Evolutionary conservation across 768 basidiomycete genomes (phyloP).

Genomic region (Russula griseocarnosa): DNA sequence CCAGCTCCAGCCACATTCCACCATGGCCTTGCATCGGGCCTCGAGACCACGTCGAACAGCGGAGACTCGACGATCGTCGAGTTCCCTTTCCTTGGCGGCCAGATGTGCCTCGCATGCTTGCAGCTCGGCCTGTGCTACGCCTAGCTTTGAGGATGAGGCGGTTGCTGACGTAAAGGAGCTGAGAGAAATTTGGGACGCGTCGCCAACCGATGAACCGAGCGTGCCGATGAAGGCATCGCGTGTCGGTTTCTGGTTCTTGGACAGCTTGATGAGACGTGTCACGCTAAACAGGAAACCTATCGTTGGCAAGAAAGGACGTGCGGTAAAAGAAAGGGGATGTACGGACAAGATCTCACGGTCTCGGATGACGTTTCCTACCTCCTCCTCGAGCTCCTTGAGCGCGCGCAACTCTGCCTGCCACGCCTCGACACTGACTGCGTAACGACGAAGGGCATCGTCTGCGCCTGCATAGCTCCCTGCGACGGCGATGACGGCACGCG

Average conservation of each 20-base stretch:
- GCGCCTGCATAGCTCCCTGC: constrained; percentile 56
- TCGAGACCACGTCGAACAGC: constrained; percentile 61
- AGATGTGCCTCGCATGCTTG: constrained; percentile 80
- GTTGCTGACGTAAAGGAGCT: constrained; percentile 22
- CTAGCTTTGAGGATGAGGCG: constrained; percentile 43
- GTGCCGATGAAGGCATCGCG: constrained; percentile 36
- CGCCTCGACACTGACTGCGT: constrained; percentile 55
- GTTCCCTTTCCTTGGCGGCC: constrained; percentile 61
- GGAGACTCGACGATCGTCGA: constrained; percentile 49
- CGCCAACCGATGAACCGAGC: constrained; percentile 47
- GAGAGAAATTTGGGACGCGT: constrained; percentile 26
- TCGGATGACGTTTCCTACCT: constrained; percentile 61
- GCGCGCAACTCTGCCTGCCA: constrained; percentile 60
- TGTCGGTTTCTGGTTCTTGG: constrained; percentile 51
- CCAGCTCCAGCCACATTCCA: constrained; percentile 68
- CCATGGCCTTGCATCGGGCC: constrained; percentile 58
- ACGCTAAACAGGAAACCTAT: constrained; percentile 44
- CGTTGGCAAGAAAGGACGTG: background rate
- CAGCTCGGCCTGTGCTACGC: constrained; percentile 66
- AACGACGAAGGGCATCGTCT: constrained; percentile 63
- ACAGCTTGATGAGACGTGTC: constrained; percentile 73
- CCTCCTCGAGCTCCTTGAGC: constrained; percentile 68
- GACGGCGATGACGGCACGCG: constrained; percentile 50
- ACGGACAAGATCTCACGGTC: constrained; percentile 77
- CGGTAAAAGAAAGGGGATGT: background rate